Conservation (phyloP, 768 basidiomycete genomes). For the Sporobolomyces roseus region DNA sequence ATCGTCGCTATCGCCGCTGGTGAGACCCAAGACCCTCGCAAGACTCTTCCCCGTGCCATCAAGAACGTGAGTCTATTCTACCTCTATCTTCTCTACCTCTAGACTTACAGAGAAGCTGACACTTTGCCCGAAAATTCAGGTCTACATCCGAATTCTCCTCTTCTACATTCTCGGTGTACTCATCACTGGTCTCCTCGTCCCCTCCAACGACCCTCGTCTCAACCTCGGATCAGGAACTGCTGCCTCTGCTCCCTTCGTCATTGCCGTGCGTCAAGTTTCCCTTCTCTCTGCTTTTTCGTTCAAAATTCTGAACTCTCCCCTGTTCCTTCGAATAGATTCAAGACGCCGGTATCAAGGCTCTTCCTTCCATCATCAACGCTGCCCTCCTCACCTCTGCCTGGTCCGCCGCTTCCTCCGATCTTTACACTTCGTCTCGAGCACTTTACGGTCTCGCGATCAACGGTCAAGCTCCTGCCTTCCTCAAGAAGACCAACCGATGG, state of each 20-base stretch:
- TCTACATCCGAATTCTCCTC: constrained; percentile 47
- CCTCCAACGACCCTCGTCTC: constrained; percentile 45
- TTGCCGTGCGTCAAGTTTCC: constrained; percentile 3
- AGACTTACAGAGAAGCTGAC: no score
- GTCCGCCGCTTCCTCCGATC: constrained; percentile 49
- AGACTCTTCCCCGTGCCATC: constrained; percentile 43
- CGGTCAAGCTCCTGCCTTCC: constrained; percentile 50
- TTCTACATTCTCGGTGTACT: constrained; percentile 56
- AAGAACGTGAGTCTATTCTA: constrained; percentile 36
- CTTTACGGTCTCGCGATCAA: constrained; percentile 50
- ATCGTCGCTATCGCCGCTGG: constrained; percentile 53
- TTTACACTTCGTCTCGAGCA: constrained; percentile 47
- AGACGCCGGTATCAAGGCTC: constrained; percentile 50
- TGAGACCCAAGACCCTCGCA: constrained; percentile 53
- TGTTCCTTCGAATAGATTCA: constrained; percentile 43
- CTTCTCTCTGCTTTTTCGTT: constrained; percentile 40
- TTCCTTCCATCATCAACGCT: constrained; percentile 52
- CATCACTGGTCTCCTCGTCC: constrained; percentile 50
- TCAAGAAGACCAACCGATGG: constrained; percentile 48
- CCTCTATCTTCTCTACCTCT: no score
- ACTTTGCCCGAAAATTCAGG: no score
- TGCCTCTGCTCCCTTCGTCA: constrained; percentile 35
- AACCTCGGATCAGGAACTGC: constrained; percentile 35
- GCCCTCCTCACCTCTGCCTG: constrained; percentile 50
- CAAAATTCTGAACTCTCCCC: constrained; percentile 37